These are phyloP conservation scores for Amanita pseudoporphyria DNA, from an alignment of 768 basidiomycete species.

Conservation along the genomic window DNA sequence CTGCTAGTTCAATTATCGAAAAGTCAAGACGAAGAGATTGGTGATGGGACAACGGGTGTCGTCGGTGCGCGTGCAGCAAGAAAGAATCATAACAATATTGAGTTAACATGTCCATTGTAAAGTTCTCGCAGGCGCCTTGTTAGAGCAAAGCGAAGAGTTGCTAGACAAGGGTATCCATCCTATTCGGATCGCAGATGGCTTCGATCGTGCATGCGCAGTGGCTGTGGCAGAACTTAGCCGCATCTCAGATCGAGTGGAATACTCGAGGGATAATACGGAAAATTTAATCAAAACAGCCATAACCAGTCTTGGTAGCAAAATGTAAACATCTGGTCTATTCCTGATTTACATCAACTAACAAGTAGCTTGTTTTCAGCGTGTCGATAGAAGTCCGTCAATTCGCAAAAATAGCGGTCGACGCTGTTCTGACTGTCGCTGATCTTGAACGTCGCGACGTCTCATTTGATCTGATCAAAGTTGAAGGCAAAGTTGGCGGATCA, in stretches of 20 bases:
- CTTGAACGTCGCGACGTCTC: slow-evolving; percentile 90
- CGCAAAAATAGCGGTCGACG: slow-evolving; percentile 96
- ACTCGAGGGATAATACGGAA: slow-evolving; percentile 69
- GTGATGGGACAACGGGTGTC: slow-evolving; percentile 98
- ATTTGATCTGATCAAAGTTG: slow-evolving; percentile 98
- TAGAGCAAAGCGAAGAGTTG: slow-evolving; percentile 91
- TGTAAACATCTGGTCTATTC: slow-evolving; percentile 40
- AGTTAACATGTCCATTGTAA: background rate
- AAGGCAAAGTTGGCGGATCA: slow-evolving; percentile 97
- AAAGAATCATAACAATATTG: slow-evolving; percentile 3
- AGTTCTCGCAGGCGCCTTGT: slow-evolving; percentile 96
- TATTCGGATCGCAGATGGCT: slow-evolving; percentile 98
- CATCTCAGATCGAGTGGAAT: slow-evolving; percentile 86
- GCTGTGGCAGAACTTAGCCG: slow-evolving; percentile 86
- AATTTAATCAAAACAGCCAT: slow-evolving; percentile 92
- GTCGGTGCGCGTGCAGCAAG: slow-evolving; percentile 59
- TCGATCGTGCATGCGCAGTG: slow-evolving; percentile 87
- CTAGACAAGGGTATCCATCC: slow-evolving; percentile 99
- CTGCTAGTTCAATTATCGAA: slow-evolving; percentile 93
- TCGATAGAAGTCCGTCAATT: slow-evolving; percentile 95
- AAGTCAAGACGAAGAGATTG: slow-evolving; percentile 99
- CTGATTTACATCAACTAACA: background rate
- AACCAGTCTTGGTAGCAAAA: slow-evolving; percentile 97
- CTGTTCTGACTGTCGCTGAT: slow-evolving; percentile 92
- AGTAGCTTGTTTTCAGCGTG: slow-evolving; percentile 47